These are phyloP conservation scores for Penicillium brevicompactum DNA, from an alignment of 2,329 filamentous ascomycete species.

Conservation along the genomic window DNA sequence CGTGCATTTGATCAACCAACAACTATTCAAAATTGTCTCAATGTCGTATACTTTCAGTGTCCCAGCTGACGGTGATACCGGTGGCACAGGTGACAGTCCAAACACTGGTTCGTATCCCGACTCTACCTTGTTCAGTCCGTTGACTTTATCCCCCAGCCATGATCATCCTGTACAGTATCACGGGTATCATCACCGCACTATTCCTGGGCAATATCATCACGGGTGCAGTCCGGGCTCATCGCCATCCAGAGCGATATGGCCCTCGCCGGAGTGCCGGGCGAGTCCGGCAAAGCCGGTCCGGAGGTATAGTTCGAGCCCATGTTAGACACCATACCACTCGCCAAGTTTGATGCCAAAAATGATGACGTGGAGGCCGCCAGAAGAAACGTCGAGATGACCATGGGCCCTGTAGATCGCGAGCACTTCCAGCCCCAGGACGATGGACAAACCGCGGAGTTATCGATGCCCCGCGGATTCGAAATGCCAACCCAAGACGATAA, in stretches of 20 bases:
- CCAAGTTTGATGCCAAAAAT: constrained; percentile 81
- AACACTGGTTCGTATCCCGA: too few relatives aligned
- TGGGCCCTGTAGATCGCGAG: too few relatives aligned
- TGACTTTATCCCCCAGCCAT: constrained; percentile 74
- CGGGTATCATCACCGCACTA: constrained; percentile 85
- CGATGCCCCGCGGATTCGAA: too few relatives aligned
- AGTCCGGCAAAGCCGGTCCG: constrained; percentile 81
- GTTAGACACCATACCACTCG: constrained; percentile 88
- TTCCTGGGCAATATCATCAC: constrained; percentile 89
- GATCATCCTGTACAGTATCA: constrained; percentile 96
- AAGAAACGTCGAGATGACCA: constrained; percentile 54
- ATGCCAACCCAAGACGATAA: constrained; percentile 7
- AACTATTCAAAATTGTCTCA: too few relatives aligned
- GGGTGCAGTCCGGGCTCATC: constrained; percentile 83
- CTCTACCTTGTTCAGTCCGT: too few relatives aligned
- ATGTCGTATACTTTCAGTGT: too few relatives aligned
- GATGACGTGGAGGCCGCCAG: constrained; percentile 40
- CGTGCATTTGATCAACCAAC: too few relatives aligned
- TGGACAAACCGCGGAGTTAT: too few relatives aligned
- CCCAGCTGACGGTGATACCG: too few relatives aligned
- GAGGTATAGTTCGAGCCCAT: constrained; percentile 87
- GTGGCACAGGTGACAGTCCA: too few relatives aligned
- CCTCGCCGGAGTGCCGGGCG: constrained; percentile 73
- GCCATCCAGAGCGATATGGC: constrained; percentile 91
- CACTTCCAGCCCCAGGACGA: constrained; percentile 10